Conservation (phyloP, 179 eudicot species). For the Nepenthes alata region DNA sequence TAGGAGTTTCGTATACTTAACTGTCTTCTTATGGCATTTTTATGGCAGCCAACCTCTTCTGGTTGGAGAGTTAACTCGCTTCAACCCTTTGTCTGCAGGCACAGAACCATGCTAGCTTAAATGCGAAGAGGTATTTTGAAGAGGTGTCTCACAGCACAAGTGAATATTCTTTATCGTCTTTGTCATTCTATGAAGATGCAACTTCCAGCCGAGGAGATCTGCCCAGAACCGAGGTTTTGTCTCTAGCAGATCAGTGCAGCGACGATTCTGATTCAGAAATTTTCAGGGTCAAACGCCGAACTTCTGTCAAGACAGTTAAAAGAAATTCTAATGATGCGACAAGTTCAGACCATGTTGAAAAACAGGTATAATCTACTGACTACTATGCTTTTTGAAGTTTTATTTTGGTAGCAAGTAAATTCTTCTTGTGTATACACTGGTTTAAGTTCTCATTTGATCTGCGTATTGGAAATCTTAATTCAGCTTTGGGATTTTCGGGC, state of each 20-base stretch:
- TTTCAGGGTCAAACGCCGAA: constrained; percentile 80
- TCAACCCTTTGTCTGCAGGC: constrained; percentile 16
- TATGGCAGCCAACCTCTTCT: too few relatives aligned
- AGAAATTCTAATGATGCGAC: constrained; percentile 21
- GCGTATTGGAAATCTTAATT: neutral
- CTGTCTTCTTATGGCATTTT: too few relatives aligned
- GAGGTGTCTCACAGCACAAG: constrained; percentile 17
- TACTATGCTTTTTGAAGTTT: neutral
- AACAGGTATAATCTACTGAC: constrained; percentile 36
- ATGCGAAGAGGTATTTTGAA: constrained; percentile 13
- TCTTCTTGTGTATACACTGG: neutral
- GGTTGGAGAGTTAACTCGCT: too few relatives aligned
- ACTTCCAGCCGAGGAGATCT: constrained; percentile 15
- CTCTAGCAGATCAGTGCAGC: constrained; percentile 30
- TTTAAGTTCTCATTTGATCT: neutral
- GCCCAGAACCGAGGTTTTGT: constrained; percentile 17
- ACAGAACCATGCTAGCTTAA: constrained; percentile 19
- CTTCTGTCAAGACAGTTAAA: constrained; percentile 39
- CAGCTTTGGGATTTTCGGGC: too few relatives aligned
- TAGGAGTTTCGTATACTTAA: too few relatives aligned
- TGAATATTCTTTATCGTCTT: constrained; percentile 20
- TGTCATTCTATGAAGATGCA: constrained; percentile 16
- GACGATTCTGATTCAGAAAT: constrained; percentile 92
- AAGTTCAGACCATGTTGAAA: constrained; percentile 17
- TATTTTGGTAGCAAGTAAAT: neutral